Evolutionary conservation across 106 monocot species (phyloP).

Genomic region (Amphibolis antarctica): DNA sequence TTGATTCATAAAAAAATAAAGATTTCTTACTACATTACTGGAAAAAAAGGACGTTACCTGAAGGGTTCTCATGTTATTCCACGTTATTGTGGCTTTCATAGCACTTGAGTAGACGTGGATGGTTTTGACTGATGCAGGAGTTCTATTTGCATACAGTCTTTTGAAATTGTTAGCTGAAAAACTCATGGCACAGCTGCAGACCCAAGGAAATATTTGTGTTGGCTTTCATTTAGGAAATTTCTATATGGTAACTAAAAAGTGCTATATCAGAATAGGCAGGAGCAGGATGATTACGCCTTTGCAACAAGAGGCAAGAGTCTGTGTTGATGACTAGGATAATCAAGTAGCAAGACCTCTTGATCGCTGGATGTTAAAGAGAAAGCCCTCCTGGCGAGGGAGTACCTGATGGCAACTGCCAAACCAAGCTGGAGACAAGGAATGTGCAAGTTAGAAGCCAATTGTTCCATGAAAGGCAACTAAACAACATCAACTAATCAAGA

Average conservation of each 20-base stretch:
- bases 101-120: slow-evolving; percentile 92
- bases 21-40: background rate
- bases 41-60: slow-evolving; percentile 33
- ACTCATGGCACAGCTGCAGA: slow-evolving; percentile 71
- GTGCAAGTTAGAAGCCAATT: background rate
- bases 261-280: background rate
- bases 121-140: slow-evolving; percentile 50
- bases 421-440: slow-evolving; percentile 32
- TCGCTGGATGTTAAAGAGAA: slow-evolving; percentile 51
- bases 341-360: slow-evolving; percentile 68
- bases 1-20: background rate
- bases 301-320: slow-evolving; percentile 88
- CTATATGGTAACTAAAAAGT: too few relatives aligned
- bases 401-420: slow-evolving; percentile 74
- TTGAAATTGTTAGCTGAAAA: slow-evolving; percentile 58
- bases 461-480: background rate
- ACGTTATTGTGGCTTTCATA: slow-evolving; percentile 62
- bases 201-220: background rate
- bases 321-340: slow-evolving; percentile 86
- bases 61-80: slow-evolving; percentile 94
- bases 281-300: slow-evolving; percentile 45
- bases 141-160: slow-evolving; percentile 53
- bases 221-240: too few relatives aligned
- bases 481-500: background rate
- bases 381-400: slow-evolving; percentile 74